Evolutionary conservation across 345 rosid genomes (phyloP), one percentile per base, ranked within the genome.

Genomic region (Eucalyptus polyanthemos): DNA sequence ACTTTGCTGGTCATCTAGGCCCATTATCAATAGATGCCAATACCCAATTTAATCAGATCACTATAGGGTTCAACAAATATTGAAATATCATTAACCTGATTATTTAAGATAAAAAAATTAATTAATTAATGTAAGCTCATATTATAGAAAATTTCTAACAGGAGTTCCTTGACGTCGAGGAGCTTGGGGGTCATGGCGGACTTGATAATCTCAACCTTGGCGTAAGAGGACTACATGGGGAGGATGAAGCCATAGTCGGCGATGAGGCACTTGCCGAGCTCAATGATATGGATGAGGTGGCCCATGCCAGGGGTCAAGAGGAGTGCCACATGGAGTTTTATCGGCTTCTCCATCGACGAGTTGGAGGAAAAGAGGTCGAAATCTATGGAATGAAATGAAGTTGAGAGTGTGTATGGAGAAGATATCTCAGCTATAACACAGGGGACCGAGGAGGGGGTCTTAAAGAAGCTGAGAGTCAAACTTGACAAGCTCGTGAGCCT

Each of bases 251-350:
- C 62, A 9, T 56, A 19, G 67, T 44, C 54, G 14, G 90, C 87
- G 29, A 65, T 89, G 49, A 96, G 92, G 87, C 93, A 92, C 89
- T 93, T 90, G 6, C 93, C 93, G n/a, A 96, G 94, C 88, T 93
- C 97, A 24, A 95, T 86, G 51, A 90, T 80, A 1, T 97, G 96
- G 89, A 95, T 93, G 9, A 95, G 89, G 90, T 95, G 96, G 47
- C 96, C 96, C 58, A 94, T 31, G 62, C 97, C 95, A 17, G 94
- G 97, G 87, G 95, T 93, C 15, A 95, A 86, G 47, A 95, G 89
- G 31, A 94, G 89, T 5, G 91, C 89, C 9, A 87, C 91, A 56
- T 94, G 96, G 67, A 93, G 91, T 62, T 92, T 92, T 72, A 53
- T 50, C 4, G 50, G 4, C 58, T 34, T 37, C 34, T 49, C 50